Evolutionary conservation across 2,329 filamentous ascomycete species (phyloP), one percentile per base, ranked within the genome.

Genomic region (Orbilia javanica): DNA sequence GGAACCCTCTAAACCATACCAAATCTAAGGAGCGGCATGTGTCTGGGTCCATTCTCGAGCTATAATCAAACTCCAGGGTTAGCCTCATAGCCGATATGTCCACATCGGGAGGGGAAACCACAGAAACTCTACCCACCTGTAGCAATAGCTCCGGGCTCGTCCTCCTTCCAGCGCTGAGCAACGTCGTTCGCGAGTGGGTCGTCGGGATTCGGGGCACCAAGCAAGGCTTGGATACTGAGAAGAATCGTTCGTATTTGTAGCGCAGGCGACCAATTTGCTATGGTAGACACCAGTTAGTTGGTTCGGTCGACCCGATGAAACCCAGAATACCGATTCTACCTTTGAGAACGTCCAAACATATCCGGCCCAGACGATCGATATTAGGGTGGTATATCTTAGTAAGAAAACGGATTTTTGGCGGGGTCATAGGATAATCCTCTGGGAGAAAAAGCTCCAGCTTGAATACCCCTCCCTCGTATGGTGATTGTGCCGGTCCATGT

Each of bases 351-450:
- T 99, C 96, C 62, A 99, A 87, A 84, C 96, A 99, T 85, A 99
- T 99, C 78, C 96, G 92, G 78, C 96, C 96, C 1, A 99, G 90
- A 85, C 96, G 96, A 84, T 99, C 96, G 82, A 99, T 97, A 84
- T 99, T 99, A 65, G 96, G 96, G 84, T 99, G 96, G 86, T 98
- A 99, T 85, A 99, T 98, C 86, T 97, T 97, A 82, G 96, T 99
- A 64, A 99, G 88, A 86, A 99, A 99, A 69, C 96, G 93, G 83
- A 99, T 97, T 88, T 97, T 97, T 53, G 96, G 96, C 67, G 96
- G 95, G 36, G 94, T 97, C 96, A 99, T 99, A 48, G 96, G 96
- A 84, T 99, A 99, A 86, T 99, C 96, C 83, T 99, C 96, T 52
- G 96, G 96, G 25, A 99, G 89, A 85, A 99, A 99, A 20, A 99